Evolutionary conservation across 2,329 filamentous ascomycete species (phyloP), one percentile per base, ranked within the genome.

Genomic region (Hypoxylon sp.): DNA sequence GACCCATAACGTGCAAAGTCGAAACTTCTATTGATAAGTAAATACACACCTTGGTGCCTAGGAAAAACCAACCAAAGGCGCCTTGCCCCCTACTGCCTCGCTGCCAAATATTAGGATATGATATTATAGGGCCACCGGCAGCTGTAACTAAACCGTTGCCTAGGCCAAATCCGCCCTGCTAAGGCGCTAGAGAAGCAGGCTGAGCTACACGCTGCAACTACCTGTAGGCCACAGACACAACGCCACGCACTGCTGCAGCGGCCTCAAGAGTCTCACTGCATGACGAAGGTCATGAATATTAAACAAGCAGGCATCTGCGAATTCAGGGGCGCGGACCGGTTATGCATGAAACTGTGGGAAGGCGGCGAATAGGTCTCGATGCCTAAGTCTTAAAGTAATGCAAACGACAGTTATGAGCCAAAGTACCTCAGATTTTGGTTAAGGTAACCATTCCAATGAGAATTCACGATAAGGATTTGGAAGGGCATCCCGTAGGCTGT

Each of bases 131-230:
- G 35, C 35, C 35, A n/a, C 5, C 35, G 14, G n/a, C n/a, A 42
- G 40, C 40, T 20, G 40, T 8, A 20, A 10, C 40, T 14, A 20
- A 20, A 10, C n/a, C 40, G 14, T 17, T n/a, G 14, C 10, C 17
- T 17, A 20, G n/a, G n/a, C 14, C 6, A 14, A 8, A 17, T 7
- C 40, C 14, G 17, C 13, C 35, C 10, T 20, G 40, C 40, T 20
- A 8, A 42, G 40, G n/a, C 40, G 40, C 40, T 42, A 42, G 40
- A 42, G 40, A 42, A 42, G 40, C 40, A 42, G 40, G 40, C n/a
- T 42, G 40, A 42, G 40, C 40, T 42, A 14, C 6, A 20, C 17
- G 40, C n/a, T 33, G 31, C 7, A 33, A 33, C 31, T 33, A 33
- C 31, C 31, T 33, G 40, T 10, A 42, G n/a, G 7, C n/a, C 40